A percentile compares a stretch with the other conserved stretches of the same genome.
Conservation (phyloP, 148 eudicot genomes). For the Rhododendron mucronatum region DNA sequence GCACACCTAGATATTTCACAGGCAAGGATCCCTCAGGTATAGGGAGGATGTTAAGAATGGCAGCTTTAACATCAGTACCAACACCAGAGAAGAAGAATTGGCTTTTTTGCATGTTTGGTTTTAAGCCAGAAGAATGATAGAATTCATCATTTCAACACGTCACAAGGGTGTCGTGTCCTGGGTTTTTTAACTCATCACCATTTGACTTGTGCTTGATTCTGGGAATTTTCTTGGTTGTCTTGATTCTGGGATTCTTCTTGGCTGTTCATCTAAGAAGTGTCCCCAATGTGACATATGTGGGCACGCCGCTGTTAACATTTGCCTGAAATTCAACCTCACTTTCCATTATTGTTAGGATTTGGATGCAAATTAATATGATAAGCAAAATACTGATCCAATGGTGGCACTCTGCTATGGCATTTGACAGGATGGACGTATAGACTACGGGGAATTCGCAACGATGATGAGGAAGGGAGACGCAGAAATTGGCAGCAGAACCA, state of each 20-base stretch:
- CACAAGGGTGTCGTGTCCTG: background rate
- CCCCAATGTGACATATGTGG: background rate
- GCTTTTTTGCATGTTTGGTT: no score
- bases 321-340: background rate
- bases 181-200: background rate
- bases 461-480: slow-evolving; percentile 77
- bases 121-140: no score
- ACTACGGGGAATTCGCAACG: slow-evolving; percentile 65
- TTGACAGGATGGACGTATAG: slow-evolving; percentile 67
- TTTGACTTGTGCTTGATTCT: background rate
- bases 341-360: background rate
- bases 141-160: background rate
- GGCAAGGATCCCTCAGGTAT: no score
- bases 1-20: no score
- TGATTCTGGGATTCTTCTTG: background rate
- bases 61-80: no score
- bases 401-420: background rate
- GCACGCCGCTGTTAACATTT: background rate
- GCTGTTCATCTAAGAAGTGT: background rate
- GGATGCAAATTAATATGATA: background rate
- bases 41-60: no score
- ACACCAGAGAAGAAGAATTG: no score
- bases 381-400: background rate
- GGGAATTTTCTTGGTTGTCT: background rate
- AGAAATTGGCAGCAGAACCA: slow-evolving; percentile 56